Evolutionary conservation across 1,284 basidiomycete genomes (phyloP).

Genomic region (Ustilago hordei): DNA sequence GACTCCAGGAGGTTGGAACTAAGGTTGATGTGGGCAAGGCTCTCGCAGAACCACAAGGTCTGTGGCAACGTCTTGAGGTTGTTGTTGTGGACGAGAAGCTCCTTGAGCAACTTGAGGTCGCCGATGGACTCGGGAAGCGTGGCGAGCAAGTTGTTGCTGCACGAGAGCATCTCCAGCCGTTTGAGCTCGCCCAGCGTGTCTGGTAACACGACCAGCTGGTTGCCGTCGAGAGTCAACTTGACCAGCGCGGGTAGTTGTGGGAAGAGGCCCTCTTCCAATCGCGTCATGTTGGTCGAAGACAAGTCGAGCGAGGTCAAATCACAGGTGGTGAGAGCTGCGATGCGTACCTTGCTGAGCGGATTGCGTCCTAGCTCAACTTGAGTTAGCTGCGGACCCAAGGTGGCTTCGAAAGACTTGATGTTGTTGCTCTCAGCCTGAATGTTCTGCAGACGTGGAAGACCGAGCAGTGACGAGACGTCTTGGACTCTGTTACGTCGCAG

Average conservation of each 20-base stretch:
- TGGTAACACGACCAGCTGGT: conserved; percentile 86
- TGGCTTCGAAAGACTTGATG: conserved; percentile 62
- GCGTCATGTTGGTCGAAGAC: conserved; percentile 89
- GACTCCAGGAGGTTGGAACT: conserved; percentile 86
- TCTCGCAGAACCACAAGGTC: conserved; percentile 86
- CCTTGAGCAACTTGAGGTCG: conserved; percentile 79
- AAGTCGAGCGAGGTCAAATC: conserved; percentile 85
- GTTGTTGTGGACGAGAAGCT: conserved; percentile 91
- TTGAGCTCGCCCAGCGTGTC: conserved; percentile 81
- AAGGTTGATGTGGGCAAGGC: conserved; percentile 81
- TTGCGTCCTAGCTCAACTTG: conserved; percentile 64
- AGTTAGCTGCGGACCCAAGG: conserved; percentile 47
- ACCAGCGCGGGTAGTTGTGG: conserved; percentile 58
- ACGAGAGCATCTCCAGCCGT: conserved; percentile 81
- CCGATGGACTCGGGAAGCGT: conserved; percentile 84
- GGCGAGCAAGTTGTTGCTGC: conserved; percentile 89
- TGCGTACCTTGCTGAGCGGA: conserved; percentile 60
- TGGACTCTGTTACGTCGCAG: conserved; percentile 63
- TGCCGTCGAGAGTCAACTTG: conserved; percentile 63
- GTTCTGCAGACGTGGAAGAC: conserved; percentile 57
- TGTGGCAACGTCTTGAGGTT: conserved; percentile 82
- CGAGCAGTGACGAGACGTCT: conserved; percentile 58
- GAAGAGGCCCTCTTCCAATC: conserved; percentile 76
- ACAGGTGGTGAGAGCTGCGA: conserved; percentile 72
- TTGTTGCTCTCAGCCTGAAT: conserved; percentile 65